phyloP scores from a whole-genome alignment of 2,329 filamentous ascomycete species.

The Cladosporium sp. region DNA sequence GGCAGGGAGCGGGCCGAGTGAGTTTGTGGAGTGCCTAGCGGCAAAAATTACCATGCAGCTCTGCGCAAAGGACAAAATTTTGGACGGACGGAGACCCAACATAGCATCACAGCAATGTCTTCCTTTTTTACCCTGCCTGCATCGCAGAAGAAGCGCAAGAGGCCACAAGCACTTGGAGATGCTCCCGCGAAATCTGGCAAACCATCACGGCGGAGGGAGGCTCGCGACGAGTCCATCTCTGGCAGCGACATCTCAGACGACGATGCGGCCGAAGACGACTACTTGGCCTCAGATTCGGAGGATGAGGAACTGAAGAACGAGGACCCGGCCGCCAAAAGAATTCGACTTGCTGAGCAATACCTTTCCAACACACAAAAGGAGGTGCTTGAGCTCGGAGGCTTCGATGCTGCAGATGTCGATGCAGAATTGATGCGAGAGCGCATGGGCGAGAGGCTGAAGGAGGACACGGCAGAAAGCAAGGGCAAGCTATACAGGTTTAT shows the following conservation, averaged over 20 bases:
- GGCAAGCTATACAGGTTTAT: slow-evolving; percentile 84
- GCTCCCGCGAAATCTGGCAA: slow-evolving; percentile 50
- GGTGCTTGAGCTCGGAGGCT: slow-evolving; percentile 71
- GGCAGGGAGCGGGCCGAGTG: not conserved
- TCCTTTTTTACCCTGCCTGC: slow-evolving; percentile 93
- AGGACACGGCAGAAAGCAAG: slow-evolving; percentile 90
- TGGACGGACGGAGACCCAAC: not conserved
- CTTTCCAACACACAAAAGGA: slow-evolving; percentile 85
- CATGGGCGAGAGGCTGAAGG: slow-evolving; percentile 70
- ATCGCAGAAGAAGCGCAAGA: slow-evolving; percentile 87
- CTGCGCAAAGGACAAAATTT: not conserved
- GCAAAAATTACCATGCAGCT: not conserved
- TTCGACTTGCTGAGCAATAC: slow-evolving; percentile 88
- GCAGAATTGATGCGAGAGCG: slow-evolving; percentile 75
- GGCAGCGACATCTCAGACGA: slow-evolving; percentile 76
- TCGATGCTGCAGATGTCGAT: slow-evolving; percentile 93
- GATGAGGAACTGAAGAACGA: slow-evolving; percentile 76
- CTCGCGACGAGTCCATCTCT: slow-evolving; percentile 78
- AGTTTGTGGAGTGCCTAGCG: not conserved
- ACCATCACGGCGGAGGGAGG: slow-evolving; percentile 44
- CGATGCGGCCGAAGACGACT: slow-evolving; percentile 44
- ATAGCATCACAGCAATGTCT: slow-evolving; percentile 61
- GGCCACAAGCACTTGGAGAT: slow-evolving; percentile 54
- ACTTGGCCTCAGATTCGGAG: slow-evolving; percentile 49
- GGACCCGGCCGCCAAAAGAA: slow-evolving; percentile 82